Evolutionary conservation across 148 eudicot species (phyloP), one percentile per base, ranked within the genome.

Genomic region (Mesembryanthemum crystallinum): DNA sequence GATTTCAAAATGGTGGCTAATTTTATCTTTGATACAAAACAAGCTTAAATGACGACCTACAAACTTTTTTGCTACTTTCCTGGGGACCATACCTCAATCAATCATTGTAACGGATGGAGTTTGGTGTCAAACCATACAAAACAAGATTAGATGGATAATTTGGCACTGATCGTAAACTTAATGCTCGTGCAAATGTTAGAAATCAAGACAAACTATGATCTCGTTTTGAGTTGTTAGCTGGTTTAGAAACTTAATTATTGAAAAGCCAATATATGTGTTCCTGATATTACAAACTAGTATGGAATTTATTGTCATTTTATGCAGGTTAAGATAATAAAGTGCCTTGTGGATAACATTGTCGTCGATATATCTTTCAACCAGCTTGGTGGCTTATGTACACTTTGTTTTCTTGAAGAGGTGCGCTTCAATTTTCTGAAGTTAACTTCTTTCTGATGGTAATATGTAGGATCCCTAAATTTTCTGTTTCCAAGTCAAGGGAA

Each of bases 381-480:
- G 79, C 83, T 88, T 75, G 89, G 91, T 67, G 91, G 91, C 37
- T 67, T 88, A 68, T 88, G 88, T 71, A 86, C 91, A 21, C 89
- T 88, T 62, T 88, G 88, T 82, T 86, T 88, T 74, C 91, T 88
- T 42, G 85, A 86, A 72, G 90, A 87, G 92, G 92, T 89, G 69
- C 67, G 83, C 57, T 75, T 64, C 75, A 69, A 30, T 75, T 28
- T 69, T 4, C 33, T 76, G 59, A 35, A 57, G 59, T 43, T 69
- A n/a, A 29, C 17, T 39, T 29, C 58, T 77, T 35, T 18, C 62
- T 39, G 45, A 68, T 59, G 51, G 49, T 69, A 54, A 14, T 79
- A 21, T 27, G 57, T 35, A 75, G 35, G 25, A 28, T 37, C 25
- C 30, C 8, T 65, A 64, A 14, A 21, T 65, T 65, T 23, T 45